These are phyloP conservation scores for Phytophthora lateralis DNA, from an alignment of 352 stramenopile genomes.

Conservation along the genomic window DNA sequence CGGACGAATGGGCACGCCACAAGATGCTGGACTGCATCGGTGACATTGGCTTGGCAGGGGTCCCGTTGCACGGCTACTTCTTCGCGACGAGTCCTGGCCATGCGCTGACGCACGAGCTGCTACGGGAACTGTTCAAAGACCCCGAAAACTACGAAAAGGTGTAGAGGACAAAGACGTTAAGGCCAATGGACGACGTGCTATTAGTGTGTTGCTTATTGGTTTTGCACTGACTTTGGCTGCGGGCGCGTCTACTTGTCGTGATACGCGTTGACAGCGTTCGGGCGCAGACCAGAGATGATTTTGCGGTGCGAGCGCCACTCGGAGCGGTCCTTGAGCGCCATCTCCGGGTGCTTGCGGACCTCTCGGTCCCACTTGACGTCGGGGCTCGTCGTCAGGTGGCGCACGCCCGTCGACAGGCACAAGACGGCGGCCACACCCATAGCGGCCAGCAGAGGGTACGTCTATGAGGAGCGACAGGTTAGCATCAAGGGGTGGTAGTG, in stretches of 20 bases:
- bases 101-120: constrained; percentile 61
- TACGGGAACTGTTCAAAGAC: constrained; percentile 56
- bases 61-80: constrained; percentile 71
- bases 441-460: constrained; percentile 55
- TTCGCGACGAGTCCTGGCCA: constrained; percentile 71
- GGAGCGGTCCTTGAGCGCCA: constrained; percentile 44
- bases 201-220: constrained; percentile 12
- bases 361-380: constrained; percentile 73
- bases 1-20: constrained; percentile 72
- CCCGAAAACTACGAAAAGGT: constrained; percentile 50
- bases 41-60: constrained; percentile 58
- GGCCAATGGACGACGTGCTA: constrained; percentile 7
- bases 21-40: constrained; percentile 80
- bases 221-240: constrained; percentile 1
- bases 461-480: constrained; percentile 25
- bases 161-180: constrained; percentile 3
- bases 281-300: constrained; percentile 41
- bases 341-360: constrained; percentile 58
- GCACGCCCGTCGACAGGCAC: constrained; percentile 46
- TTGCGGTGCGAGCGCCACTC: constrained; percentile 62
- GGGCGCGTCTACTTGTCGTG: constrained; percentile 29
- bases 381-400: constrained; percentile 56
- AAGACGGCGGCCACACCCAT: constrained; percentile 44
- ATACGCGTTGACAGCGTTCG: constrained; percentile 53
- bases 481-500: not conserved